These are phyloP conservation scores for Globisporangium spiculum DNA, from an alignment of 352 stramenopile species.

Conservation along the genomic window DNA sequence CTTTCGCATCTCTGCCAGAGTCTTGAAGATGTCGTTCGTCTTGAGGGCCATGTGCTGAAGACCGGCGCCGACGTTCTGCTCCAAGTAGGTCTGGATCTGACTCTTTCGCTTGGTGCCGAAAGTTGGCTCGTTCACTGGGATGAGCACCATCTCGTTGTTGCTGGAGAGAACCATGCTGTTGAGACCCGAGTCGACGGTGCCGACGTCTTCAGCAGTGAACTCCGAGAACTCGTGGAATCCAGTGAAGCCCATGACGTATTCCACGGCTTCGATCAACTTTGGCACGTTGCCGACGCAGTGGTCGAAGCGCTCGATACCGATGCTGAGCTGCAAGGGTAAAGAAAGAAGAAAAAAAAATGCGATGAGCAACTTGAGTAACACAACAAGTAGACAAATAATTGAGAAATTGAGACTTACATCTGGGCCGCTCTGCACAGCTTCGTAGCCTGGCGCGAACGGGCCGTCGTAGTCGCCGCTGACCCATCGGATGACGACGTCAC, in stretches of 20 bases:
- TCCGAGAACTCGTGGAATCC: constrained; percentile 94
- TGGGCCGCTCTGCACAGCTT: constrained; percentile 32
- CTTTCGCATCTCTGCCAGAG: constrained; percentile 83
- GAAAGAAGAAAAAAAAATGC: not conserved
- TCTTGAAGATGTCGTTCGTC: constrained; percentile 95
- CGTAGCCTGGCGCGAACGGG: constrained; percentile 79
- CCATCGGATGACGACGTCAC: constrained; percentile 86
- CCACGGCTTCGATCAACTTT: constrained; percentile 80
- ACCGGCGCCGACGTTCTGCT: constrained; percentile 93
- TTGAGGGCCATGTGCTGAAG: constrained; percentile 97
- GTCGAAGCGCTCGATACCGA: constrained; percentile 85
- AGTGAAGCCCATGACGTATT: constrained; percentile 78
- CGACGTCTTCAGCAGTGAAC: constrained; percentile 94
- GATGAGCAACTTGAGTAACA: not conserved
- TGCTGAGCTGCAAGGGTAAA: constrained; percentile 38
- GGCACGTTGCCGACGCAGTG: constrained; percentile 91
- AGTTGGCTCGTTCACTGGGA: constrained; percentile 95
- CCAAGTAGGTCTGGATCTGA: constrained; percentile 96
- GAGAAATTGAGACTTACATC: constrained; percentile 15
- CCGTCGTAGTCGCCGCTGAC: constrained; percentile 77
- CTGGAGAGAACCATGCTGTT: constrained; percentile 94
- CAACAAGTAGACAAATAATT: not conserved
- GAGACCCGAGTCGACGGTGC: constrained; percentile 92
- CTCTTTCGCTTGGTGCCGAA: constrained; percentile 91
- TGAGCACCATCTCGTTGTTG: constrained; percentile 92